phyloP scores from a whole-genome alignment of 2,329 filamentous ascomycete species.

The Colletotrichum chrysophilum region DNA sequence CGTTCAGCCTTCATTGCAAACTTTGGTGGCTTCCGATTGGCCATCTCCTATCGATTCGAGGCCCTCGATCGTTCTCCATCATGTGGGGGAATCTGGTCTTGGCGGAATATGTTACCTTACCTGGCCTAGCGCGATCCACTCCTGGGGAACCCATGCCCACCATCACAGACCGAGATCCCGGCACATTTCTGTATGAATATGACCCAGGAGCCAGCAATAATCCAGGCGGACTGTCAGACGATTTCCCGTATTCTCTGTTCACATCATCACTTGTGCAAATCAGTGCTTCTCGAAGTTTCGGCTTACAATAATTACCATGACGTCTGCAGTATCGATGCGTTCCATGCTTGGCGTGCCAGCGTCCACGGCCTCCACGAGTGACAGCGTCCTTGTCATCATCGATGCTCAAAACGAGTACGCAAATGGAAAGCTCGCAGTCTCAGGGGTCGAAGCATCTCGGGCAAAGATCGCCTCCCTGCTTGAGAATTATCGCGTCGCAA shows the following conservation, averaged over 20 bases:
- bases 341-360: constrained; percentile 44
- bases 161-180: background rate
- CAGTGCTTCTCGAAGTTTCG: background rate
- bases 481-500: constrained; percentile 58
- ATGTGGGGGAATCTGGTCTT: background rate
- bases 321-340: constrained; percentile 38
- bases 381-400: constrained; percentile 69
- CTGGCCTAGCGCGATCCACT: background rate
- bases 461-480: constrained; percentile 62
- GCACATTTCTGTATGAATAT: background rate
- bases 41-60: background rate
- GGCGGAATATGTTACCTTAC: background rate
- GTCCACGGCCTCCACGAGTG: constrained; percentile 42
- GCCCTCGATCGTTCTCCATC: background rate
- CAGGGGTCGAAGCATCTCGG: constrained; percentile 56
- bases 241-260: background rate
- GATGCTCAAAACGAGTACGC: constrained; percentile 75
- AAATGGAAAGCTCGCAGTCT: constrained; percentile 59
- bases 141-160: background rate
- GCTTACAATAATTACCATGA: background rate
- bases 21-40: background rate
- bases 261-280: background rate
- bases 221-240: background rate
- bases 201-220: background rate
- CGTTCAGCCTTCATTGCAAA: background rate